These are phyloP conservation scores for Fusarium succisae DNA, from an alignment of 2,329 filamentous ascomycete species.

Conservation along the genomic window DNA sequence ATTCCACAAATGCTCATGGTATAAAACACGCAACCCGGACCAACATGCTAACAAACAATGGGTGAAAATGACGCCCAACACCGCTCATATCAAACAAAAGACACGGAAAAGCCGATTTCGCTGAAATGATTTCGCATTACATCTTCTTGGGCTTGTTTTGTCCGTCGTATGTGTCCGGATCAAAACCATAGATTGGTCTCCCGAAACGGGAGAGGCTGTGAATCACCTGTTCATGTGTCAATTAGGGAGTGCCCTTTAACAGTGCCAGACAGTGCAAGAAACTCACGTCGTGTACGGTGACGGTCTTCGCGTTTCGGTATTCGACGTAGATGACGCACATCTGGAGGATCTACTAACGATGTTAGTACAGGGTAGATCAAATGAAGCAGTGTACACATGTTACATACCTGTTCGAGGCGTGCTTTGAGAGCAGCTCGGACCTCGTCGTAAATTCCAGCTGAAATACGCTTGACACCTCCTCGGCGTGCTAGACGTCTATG, in stretches of 20 bases:
- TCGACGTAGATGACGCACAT: conserved; percentile 63
- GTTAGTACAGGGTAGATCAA: conserved; percentile 8
- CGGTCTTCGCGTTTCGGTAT: conserved; percentile 66
- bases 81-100: background rate
- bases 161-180: conserved; percentile 50
- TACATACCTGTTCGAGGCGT: conserved; percentile 58
- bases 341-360: conserved; percentile 57
- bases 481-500: conserved; percentile 75
- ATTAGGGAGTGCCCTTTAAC: conserved; percentile 5
- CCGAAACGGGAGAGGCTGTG: conserved; percentile 60
- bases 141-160: background rate
- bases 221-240: conserved; percentile 59
- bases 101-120: background rate
- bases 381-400: background rate
- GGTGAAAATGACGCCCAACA: background rate
- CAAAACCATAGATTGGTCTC: conserved; percentile 67
- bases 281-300: conserved; percentile 69
- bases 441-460: conserved; percentile 70
- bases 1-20: background rate
- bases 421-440: conserved; percentile 60
- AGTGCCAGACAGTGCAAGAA: too few species aligned
- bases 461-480: conserved; percentile 81
- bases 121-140: background rate
- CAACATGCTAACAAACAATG: conserved; percentile 9
- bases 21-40: background rate